Base-by-base conservation (phyloP, 768 basidiomycete species). In the Trametes gibbosa region DNA sequence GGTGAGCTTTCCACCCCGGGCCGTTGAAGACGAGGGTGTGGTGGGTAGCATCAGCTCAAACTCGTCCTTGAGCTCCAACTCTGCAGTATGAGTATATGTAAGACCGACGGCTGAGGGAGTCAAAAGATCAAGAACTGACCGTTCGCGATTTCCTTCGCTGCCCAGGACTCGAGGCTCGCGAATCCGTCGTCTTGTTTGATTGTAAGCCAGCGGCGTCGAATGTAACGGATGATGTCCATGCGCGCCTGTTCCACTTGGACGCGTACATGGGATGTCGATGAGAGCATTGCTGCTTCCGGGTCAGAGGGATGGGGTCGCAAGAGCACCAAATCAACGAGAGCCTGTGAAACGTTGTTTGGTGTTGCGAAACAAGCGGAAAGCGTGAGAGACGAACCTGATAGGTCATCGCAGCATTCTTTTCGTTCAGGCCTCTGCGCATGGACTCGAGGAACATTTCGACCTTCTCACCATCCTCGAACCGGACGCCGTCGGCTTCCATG, bases 131-230 rank as follows among this genome's bases (percentile, higher is more conserved):
- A n/a, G n/a, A 16, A 78, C 89, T 65, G 62, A 91, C 92, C 81
- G 66, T 89, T 84, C 41, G 84, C 82, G 40, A 98, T 92, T 68
- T 98, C 96, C 69, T 92, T 88, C 53, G 95, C 70, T 0, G 89
- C 85, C 92, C 93, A 97, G 4, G 80, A 81, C 49, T 96, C 92
- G n/a, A 98, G 77, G 4, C 74, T 69, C 50, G 89, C 86, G 65
- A 98, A 96, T 0, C 90, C 92, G n/a, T 84, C 83, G 50, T 85
- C 84, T 49, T 87, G 84, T 13, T 87, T 80, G 27, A 94, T 82
- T 13, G 76, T 79, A 45, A 87, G 67, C 93, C 92, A 97, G 4
- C 89, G 82, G 58, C 85, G 84, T 8, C 84, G 83, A 56, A 98
- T 81, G 82, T 90, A 95, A 42, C 76, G 75, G 0, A 91, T 68